phyloP scores from a whole-genome alignment of 768 basidiomycete species.

The Cystofilobasidium capitatum region DNA sequence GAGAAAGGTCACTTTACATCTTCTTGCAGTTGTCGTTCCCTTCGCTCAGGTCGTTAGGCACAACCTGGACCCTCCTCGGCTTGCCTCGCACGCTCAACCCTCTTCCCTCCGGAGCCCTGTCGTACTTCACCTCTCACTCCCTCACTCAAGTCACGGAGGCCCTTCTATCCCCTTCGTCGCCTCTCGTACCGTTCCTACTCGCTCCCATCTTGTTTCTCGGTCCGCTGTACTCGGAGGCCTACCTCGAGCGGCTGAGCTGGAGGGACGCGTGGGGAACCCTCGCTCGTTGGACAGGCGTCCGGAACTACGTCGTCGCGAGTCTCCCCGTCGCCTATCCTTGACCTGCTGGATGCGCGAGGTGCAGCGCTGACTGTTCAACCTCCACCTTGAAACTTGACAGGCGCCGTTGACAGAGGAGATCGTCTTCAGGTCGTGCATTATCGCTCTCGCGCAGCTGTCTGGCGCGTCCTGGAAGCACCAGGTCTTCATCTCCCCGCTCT shows the following conservation, averaged over 20 bases:
- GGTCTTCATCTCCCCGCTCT: slow-evolving; percentile 70
- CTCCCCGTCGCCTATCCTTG: slow-evolving; percentile 1
- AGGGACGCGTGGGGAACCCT: slow-evolving; percentile 44
- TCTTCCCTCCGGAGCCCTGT: not conserved
- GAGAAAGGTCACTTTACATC: not conserved
- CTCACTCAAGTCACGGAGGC: not conserved
- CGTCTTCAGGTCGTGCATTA: slow-evolving; percentile 76
- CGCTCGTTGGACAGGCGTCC: slow-evolving; percentile 50
- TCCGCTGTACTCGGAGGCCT: slow-evolving; percentile 52
- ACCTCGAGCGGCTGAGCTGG: slow-evolving; percentile 36
- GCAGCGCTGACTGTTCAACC: not conserved
- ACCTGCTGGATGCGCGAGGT: not conserved
- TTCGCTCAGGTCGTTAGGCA: not conserved
- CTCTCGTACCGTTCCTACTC: slow-evolving; percentile 13
- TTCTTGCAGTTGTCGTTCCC: not conserved
- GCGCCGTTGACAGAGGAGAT: slow-evolving; percentile 87
- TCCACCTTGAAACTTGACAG: slow-evolving; percentile 40
- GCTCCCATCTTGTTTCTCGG: slow-evolving; percentile 53
- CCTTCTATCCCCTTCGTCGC: slow-evolving; percentile 9
- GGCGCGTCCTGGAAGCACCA: slow-evolving; percentile 50
- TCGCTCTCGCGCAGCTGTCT: slow-evolving; percentile 61
- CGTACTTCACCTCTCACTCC: not conserved
- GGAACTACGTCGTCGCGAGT: slow-evolving; percentile 58
- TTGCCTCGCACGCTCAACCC: slow-evolving; percentile 10
- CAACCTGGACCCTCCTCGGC: slow-evolving; percentile 25